Base-by-base conservation (phyloP, 2,329 filamentous ascomycete genomes). In the Rasamsonia emersonii region DNA sequence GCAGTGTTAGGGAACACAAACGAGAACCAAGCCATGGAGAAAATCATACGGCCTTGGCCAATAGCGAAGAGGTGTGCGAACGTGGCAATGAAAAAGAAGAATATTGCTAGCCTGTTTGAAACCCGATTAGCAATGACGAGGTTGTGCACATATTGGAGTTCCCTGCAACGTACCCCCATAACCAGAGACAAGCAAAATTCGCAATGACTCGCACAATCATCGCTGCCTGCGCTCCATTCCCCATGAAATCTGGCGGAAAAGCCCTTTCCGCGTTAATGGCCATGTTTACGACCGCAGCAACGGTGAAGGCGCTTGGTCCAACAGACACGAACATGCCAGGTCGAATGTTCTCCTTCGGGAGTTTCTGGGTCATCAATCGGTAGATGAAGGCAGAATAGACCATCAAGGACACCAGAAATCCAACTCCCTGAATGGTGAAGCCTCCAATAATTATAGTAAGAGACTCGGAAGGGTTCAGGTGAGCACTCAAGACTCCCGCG, bases 271-370 rank as follows among this genome's bases (percentile, higher is more conserved):
- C 57, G 19, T 62, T 50, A 10, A 62, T 54, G 3, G 70, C 73
- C 73, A 78, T 77, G 23, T 54, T 67, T 11, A 80, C 64, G 4
- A 79, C 54, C 0, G 70, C 77, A 1, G 73, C 65, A 11, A 76
- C 74, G 0, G 77, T 82, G 51, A 82, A 82, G 2, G 75, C 82
- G 30, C 73, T 77, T 0, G 85, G 84, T 19, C 85, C 84, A 17
- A 91, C 82, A 1, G 75, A 81, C 39, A 91, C 85, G 53, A 91
- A 91, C 77, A 93, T 86, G 47, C 81, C 84, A 0, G 85, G 85
- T 8, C 84, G 73, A 13, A 85, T 70, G 24, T 72, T 77, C 49
- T 89, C 84, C 33, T 74, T 70, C 0, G 85, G 85, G 0, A 93
- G 66, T 47, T 91, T 91, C 49, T 89, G 82, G 0, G 84, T 89